phyloP scores from a whole-genome alignment of 306 rosid genomes.

The Sesbania bispinosa region DNA sequence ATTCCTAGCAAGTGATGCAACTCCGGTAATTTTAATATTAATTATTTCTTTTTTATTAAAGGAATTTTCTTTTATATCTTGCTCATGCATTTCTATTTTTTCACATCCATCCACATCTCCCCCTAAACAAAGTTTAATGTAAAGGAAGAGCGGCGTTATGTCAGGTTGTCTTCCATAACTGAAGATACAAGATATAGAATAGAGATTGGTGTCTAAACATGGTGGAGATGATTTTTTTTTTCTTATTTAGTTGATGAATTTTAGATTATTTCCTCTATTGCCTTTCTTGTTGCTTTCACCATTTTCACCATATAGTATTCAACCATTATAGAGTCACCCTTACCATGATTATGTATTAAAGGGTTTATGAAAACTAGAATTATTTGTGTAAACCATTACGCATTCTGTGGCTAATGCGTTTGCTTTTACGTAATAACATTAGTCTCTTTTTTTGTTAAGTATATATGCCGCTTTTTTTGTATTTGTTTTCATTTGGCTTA shows the following conservation, averaged over 20 bases:
- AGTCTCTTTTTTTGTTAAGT: background rate
- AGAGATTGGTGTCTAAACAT: background rate
- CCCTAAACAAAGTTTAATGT: background rate
- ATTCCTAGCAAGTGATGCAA: constrained; percentile 53
- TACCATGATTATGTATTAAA: background rate
- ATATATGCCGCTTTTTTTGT: background rate
- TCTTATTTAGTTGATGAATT: background rate
- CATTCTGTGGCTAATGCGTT: background rate
- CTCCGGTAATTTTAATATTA: constrained; percentile 56
- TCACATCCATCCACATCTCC: background rate
- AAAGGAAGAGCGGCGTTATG: background rate
- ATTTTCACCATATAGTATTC: background rate
- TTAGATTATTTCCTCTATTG: constrained; percentile 7
- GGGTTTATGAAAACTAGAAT: background rate
- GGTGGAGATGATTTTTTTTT: background rate
- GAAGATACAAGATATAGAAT: background rate
- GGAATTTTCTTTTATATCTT: constrained; percentile 14
- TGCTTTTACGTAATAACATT: background rate
- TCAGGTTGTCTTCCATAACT: background rate
- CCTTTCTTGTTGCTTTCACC: background rate
- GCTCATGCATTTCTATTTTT: constrained; percentile 12
- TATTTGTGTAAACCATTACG: constrained; percentile 11
- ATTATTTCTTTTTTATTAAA: constrained; percentile 1
- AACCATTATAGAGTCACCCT: background rate
- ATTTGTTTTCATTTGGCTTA: constrained; percentile 21